Percentiles rank a stretch among this genome's conserved stretches.
These are phyloP conservation scores for Populus alba DNA, from an alignment of 345 rosid genomes.

Conservation along the genomic window DNA sequence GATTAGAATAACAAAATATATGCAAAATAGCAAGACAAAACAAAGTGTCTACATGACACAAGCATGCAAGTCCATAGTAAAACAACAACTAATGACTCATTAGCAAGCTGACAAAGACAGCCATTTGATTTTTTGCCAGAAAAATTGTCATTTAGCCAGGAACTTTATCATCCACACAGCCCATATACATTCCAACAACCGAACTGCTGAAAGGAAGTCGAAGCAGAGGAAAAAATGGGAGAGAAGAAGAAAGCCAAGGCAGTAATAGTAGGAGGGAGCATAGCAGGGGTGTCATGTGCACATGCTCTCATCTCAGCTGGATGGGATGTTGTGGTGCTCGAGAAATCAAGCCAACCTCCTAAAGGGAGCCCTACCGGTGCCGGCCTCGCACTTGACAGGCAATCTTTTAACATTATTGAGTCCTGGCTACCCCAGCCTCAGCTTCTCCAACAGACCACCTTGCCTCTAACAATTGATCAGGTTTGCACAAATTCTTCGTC, in stretches of 20 bases:
- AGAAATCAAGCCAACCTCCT: constrained; percentile 58
- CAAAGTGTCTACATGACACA: too few relatives aligned
- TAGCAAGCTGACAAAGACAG: too few relatives aligned
- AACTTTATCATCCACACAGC: not conserved
- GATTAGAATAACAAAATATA: too few relatives aligned
- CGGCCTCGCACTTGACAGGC: constrained; percentile 63
- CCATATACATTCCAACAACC: not conserved
- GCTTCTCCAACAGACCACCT: constrained; percentile 43
- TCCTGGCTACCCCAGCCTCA: constrained; percentile 57
- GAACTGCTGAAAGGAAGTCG: not conserved
- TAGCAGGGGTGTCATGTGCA: constrained; percentile 74
- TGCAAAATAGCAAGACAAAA: too few relatives aligned
- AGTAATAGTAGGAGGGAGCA: constrained; percentile 72
- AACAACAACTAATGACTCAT: too few relatives aligned
- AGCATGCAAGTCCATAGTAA: too few relatives aligned
- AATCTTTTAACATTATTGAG: constrained; percentile 41
- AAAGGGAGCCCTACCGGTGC: constrained; percentile 79
- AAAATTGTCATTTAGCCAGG: too few relatives aligned
- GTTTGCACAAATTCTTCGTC: constrained; percentile 13
- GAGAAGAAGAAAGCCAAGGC: constrained; percentile 40
- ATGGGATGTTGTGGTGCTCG: constrained; percentile 62
- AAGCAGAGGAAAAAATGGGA: constrained; percentile 20
- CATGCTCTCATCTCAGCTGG: constrained; percentile 62
- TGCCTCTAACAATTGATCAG: constrained; percentile 59
- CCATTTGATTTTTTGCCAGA: too few relatives aligned